These are phyloP conservation scores for Amanita polypyramis DNA, from an alignment of 768 basidiomycete species.

Conservation along the genomic window DNA sequence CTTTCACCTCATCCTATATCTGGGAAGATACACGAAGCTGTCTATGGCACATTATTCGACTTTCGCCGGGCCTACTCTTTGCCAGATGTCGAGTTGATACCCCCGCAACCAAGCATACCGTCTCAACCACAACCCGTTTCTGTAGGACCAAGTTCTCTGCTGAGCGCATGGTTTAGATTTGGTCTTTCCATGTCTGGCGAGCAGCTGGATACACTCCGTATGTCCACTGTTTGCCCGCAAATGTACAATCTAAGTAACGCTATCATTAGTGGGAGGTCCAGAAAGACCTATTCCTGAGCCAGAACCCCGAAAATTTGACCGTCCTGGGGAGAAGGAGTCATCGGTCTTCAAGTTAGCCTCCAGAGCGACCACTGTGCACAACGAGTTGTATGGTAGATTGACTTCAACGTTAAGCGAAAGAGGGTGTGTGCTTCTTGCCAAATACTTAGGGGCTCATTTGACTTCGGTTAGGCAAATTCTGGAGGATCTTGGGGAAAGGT, in stretches of 20 bases:
- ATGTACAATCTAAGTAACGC: not conserved
- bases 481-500: slow-evolving; percentile 48
- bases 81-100: slow-evolving; percentile 42
- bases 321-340: not conserved
- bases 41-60: slow-evolving; percentile 51
- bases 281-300: slow-evolving; percentile 42
- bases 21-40: slow-evolving; percentile 25
- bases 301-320: slow-evolving; percentile 8
- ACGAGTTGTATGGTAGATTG: slow-evolving; percentile 33
- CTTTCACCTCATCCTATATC: slow-evolving; percentile 26
- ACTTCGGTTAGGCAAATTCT: slow-evolving; percentile 41
- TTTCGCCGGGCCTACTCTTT: slow-evolving; percentile 37
- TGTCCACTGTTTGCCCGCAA: slow-evolving; percentile 14
- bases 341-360: slow-evolving; percentile 20
- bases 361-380: slow-evolving; percentile 25
- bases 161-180: slow-evolving; percentile 47
- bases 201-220: slow-evolving; percentile 51
- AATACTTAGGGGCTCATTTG: not conserved
- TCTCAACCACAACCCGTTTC: slow-evolving; percentile 53
- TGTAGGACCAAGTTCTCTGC: slow-evolving; percentile 42
- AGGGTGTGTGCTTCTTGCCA: slow-evolving; percentile 33
- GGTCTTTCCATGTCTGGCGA: slow-evolving; percentile 43
- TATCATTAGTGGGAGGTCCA: slow-evolving; percentile 50
- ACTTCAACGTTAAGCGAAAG: slow-evolving; percentile 50
- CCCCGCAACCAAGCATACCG: slow-evolving; percentile 32